Base-by-base conservation (phyloP, 2,329 filamentous ascomycete species). In the Elsinoe arachidis region DNA sequence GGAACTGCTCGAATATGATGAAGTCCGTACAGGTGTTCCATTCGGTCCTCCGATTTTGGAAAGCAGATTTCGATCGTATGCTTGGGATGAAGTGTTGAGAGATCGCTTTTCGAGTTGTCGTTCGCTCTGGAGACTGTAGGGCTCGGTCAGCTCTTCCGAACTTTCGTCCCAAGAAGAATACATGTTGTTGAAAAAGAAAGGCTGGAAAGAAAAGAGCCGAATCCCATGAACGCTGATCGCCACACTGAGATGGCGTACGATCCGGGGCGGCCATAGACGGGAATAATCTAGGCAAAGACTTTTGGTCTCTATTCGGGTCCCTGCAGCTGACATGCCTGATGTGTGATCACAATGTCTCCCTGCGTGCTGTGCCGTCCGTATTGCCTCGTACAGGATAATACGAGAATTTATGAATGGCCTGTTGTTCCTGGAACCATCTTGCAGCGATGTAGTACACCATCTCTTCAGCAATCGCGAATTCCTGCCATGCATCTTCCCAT, bases 31-130 rank as follows among this genome's bases (percentile, higher is more conserved):
- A 23, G 78, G 78, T 6, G 80, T 81, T 58, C 21, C 35, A 19
- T 78, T 78, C 5, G 80, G 77, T 47, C 81, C 81, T 33, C 81
- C 81, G 59, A 84, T 84, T 62, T 82, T 83, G 51, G 80, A 82
- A 23, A 85, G 69, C 11, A 84, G 70, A 60, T 82, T 79, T 66
- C 83, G 79, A 64, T 85, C 82, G 68, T 84, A 85, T 33, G 78
- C 80, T 64, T 83, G 79, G 21, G 80, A 83, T 2, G 80, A 83
- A 58, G 75, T 76, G 62, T 81, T 76, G 39, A 83, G 76, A 47
- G 80, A 78, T 60, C 78, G 74, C 61, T 79, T 76, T 47, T 81
- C 82, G 49, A 84, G 75, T 61, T 83, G 78, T 53, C 74, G 75
- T 68, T 84, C 81, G 64, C 81, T 81, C 62, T 81, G 80, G 57